Evolutionary conservation across 768 basidiomycete species (phyloP).

Genomic region (Pulveroboletus sp.): DNA sequence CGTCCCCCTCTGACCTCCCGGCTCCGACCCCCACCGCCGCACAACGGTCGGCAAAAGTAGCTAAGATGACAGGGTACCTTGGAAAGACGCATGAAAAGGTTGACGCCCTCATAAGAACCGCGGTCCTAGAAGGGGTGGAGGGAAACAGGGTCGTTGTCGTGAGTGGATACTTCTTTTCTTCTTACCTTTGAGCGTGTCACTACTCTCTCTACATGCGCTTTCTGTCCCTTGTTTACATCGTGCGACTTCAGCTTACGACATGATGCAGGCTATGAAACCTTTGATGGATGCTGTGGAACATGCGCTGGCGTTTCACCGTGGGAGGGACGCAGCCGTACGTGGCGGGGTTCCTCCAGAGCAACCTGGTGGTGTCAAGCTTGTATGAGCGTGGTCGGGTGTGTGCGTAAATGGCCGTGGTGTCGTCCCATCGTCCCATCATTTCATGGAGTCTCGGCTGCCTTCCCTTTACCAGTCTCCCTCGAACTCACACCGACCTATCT

Average conservation of each 20-base stretch:
- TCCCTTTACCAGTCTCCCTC: neutral
- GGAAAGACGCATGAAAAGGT: slow-evolving; percentile 79
- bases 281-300: slow-evolving; percentile 67
- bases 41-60: slow-evolving; percentile 72
- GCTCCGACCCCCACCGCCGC: slow-evolving; percentile 50
- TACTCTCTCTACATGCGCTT: neutral
- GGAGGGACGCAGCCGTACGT: slow-evolving; percentile 23
- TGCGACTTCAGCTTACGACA: neutral
- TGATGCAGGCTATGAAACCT: slow-evolving; percentile 67
- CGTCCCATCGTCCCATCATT: neutral
- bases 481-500: neutral
- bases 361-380: slow-evolving; percentile 3
- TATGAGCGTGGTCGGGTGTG: neutral
- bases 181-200: neutral
- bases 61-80: slow-evolving; percentile 86
- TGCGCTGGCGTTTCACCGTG: slow-evolving; percentile 58
- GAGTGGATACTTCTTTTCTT: slow-evolving; percentile 25
- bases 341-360: slow-evolving; percentile 10
- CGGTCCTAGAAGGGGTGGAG: slow-evolving; percentile 59
- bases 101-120: slow-evolving; percentile 63
- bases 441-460: neutral
- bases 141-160: slow-evolving; percentile 59
- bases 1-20: slow-evolving; percentile 56
- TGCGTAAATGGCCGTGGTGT: neutral
- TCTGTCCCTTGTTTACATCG: neutral